A percentile compares a stretch with the other conserved stretches of the same genome.
phyloP scores from a whole-genome alignment of 768 basidiomycete species.

The Lentinus brumalis region DNA sequence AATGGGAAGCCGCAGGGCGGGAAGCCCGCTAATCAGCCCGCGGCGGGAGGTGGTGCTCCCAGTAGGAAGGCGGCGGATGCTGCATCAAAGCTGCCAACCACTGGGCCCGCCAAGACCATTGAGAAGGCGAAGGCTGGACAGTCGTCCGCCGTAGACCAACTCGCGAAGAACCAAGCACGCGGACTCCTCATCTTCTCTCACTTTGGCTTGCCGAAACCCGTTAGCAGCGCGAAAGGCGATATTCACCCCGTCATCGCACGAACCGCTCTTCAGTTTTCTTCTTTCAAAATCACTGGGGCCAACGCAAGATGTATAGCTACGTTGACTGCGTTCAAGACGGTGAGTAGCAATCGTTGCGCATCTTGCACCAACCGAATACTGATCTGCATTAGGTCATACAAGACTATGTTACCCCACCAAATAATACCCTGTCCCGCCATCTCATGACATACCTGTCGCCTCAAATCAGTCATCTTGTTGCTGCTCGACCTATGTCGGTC shows the following conservation, averaged over 20 bases:
- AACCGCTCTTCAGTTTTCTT: slow-evolving; percentile 86
- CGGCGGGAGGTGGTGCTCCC: slow-evolving; percentile 21
- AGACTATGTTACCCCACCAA: slow-evolving; percentile 84
- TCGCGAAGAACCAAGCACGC: slow-evolving; percentile 45
- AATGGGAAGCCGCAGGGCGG: slow-evolving; percentile 23
- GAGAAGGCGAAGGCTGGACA: slow-evolving; percentile 21
- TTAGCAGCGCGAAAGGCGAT: slow-evolving; percentile 66
- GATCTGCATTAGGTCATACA: slow-evolving; percentile 70
- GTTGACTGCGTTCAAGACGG: slow-evolving; percentile 88
- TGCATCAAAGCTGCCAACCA: slow-evolving; percentile 9
- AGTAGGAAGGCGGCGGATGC: slow-evolving; percentile 24
- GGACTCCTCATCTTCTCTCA: slow-evolving; percentile 86
- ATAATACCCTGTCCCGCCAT: slow-evolving; percentile 87
- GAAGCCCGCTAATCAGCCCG: slow-evolving; percentile 23
- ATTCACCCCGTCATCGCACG: slow-evolving; percentile 89
- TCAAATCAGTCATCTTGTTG: slow-evolving; percentile 88
- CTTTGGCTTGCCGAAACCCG: slow-evolving; percentile 72
- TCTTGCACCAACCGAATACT: not conserved
- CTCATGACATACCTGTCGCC: slow-evolving; percentile 90
- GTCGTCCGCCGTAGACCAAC: slow-evolving; percentile 33
- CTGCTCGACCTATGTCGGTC: slow-evolving; percentile 87
- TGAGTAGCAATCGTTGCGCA: slow-evolving; percentile 39
- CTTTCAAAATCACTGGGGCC: slow-evolving; percentile 90
- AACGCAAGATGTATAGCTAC: slow-evolving; percentile 96
- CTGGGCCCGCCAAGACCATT: slow-evolving; percentile 15